Evolutionary conservation across 2,329 filamentous ascomycete species (phyloP).

Genomic region (Lecanicillium sp.): DNA sequence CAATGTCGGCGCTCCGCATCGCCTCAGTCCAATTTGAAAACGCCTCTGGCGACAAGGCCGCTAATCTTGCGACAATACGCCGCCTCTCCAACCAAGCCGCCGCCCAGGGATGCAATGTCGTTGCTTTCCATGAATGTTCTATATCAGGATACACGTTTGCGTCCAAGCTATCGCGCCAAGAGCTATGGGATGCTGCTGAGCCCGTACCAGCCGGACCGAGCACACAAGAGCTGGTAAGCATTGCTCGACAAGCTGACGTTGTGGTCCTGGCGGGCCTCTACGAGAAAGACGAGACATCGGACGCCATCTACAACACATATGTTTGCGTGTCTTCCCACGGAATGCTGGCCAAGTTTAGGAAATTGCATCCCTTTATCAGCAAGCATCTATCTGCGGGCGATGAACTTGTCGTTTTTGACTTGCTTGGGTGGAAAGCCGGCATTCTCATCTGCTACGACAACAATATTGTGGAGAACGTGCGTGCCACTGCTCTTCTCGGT

Average conservation of each 20-base stretch:
- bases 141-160: slow-evolving; percentile 11
- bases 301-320: slow-evolving; percentile 12
- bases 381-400: slow-evolving; percentile 8
- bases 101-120: not conserved
- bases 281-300: slow-evolving; percentile 5
- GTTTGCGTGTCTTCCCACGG: slow-evolving; percentile 10
- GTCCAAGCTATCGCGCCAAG: slow-evolving; percentile 1
- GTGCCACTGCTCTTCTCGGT: slow-evolving; percentile 9
- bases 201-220: slow-evolving; percentile 3
- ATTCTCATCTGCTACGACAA: slow-evolving; percentile 16
- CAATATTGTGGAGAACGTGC: slow-evolving; percentile 14
- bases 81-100: slow-evolving; percentile 6
- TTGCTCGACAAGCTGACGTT: slow-evolving; percentile 1
- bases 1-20: slow-evolving; percentile 4
- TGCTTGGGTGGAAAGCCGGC: slow-evolving; percentile 12
- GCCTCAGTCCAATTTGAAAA: slow-evolving; percentile 11
- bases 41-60: slow-evolving; percentile 9
- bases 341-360: slow-evolving; percentile 12
- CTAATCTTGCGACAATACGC: slow-evolving; percentile 8
- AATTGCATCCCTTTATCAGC: slow-evolving; percentile 13
- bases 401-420: slow-evolving; percentile 11
- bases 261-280: slow-evolving; percentile 10
- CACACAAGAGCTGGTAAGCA: slow-evolving; percentile 3
- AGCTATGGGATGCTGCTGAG: slow-evolving; percentile 8
- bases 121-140: slow-evolving; percentile 11